Conservation (phyloP, 805 yeast species). For the Teunomyces kruisii region DNA sequence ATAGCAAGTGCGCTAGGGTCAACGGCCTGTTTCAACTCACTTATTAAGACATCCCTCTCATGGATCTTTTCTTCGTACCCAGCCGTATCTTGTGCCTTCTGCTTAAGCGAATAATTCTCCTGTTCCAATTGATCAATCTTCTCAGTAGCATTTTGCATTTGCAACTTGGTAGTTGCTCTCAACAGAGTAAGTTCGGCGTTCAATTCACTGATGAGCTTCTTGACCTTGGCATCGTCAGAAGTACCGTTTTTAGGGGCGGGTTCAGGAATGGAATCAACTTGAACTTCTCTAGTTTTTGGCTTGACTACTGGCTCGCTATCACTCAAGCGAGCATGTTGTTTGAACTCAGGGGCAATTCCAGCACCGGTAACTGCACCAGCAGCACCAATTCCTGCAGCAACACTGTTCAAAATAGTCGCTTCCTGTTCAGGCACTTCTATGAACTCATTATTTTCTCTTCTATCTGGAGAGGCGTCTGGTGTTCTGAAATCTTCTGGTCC, state of each 20-base stretch:
- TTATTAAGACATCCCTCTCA: conserved; percentile 32
- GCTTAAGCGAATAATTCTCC: conserved; percentile 16
- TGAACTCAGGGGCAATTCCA: not conserved
- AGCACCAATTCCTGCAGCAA: conserved; percentile 4
- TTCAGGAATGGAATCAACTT: conserved; percentile 1
- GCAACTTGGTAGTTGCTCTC: conserved; percentile 37
- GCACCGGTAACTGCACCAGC: not conserved
- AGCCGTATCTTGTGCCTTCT: conserved; percentile 8
- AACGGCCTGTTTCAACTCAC: conserved; percentile 28
- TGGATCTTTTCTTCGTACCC: conserved; percentile 19
- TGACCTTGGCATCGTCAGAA: conserved; percentile 26
- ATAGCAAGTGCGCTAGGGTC: conserved; percentile 25
- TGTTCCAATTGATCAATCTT: conserved; percentile 50
- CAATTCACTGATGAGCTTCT: conserved; percentile 31
- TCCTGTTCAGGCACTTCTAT: conserved; percentile 31
- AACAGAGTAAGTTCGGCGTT: conserved; percentile 33
- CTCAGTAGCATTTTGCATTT: conserved; percentile 58
- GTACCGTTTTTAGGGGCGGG: not conserved
- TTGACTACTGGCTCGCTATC: not conserved
- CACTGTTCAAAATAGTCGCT: conserved; percentile 11
- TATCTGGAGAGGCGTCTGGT: conserved; percentile 21
- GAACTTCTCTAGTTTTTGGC: not conserved
- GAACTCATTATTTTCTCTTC: conserved; percentile 19
- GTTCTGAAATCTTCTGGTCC: conserved; percentile 30
- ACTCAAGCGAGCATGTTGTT: conserved; percentile 3